phyloP scores from a whole-genome alignment of 371 early-diverging fungal genomes.

The Actinomortierella ambigua region DNA sequence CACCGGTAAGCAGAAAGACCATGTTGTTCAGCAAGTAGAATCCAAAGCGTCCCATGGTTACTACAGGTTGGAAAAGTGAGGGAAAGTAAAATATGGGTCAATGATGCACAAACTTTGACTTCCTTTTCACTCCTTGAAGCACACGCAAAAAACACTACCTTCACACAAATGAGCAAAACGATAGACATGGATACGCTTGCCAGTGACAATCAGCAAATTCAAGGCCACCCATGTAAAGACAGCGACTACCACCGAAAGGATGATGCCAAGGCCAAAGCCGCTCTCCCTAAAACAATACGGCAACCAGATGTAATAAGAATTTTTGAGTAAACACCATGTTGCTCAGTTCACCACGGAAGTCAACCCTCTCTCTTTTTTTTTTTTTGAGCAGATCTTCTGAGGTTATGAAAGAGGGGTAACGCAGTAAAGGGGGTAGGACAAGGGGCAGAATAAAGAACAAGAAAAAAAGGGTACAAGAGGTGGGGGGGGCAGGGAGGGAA shows the following conservation, averaged over 20 bases:
- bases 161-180: conserved; percentile 58
- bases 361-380: too few relatives aligned
- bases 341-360: too few relatives aligned
- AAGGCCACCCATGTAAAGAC: conserved; percentile 52
- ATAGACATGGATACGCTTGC: conserved; percentile 50
- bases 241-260: conserved; percentile 52
- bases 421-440: not conserved
- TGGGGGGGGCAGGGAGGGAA: too few relatives aligned
- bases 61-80: conserved; percentile 4
- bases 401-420: too few relatives aligned
- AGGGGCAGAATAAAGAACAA: not conserved
- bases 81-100: too few relatives aligned
- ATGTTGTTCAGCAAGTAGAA: conserved; percentile 54
- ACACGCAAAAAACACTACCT: too few relatives aligned
- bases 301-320: not conserved
- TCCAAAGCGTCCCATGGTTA: conserved; percentile 54
- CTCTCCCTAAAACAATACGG: conserved; percentile 36
- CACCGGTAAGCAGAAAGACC: conserved; percentile 56
- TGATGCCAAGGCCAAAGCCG: conserved; percentile 59
- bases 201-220: conserved; percentile 54
- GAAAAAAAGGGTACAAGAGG: not conserved
- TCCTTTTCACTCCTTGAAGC: too few relatives aligned
- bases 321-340: not conserved
- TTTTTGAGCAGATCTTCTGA: too few relatives aligned
- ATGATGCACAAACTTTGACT: too few relatives aligned